Base-by-base conservation (phyloP, 2,329 filamentous ascomycete species). In the Alternaria longipes region DNA sequence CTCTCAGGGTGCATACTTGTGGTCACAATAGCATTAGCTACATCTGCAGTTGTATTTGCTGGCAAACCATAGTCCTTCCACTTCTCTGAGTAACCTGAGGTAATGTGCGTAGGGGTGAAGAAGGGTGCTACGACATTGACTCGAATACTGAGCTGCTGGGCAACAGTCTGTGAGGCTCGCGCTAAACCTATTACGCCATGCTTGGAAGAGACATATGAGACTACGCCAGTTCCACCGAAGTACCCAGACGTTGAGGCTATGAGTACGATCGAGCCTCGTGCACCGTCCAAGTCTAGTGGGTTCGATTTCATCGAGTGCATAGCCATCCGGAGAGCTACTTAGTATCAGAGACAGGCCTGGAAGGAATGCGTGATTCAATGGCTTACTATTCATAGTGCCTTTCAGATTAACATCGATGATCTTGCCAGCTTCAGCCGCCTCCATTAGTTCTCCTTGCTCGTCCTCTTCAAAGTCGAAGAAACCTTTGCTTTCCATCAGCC, bases 101-200 rank as follows among this genome's bases (percentile, higher is more conserved):
- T 80, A 18, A 84, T 79, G 44, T 80, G 75, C 14, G 82, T 84
- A 3, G 81, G 79, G 0, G 82, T 84, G 11, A 83, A 77, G 69
- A 82, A 85, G 1, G 83, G 82, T 8, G 81, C 83, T n/a, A 84
- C 73, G 5, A 79, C 81, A 63, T 84, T 84, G 18, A 80, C 75
- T 12, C 81, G 70, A 4, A 84, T 75, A 14, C 72, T 69, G 24
- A 79, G 72, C 44, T 74, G 65, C 3, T 68, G 62, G 1, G 82
- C 79, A 12, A 67, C 68, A 2, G 53, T 44, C 60, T 82, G 79
- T 8, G 76, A 79, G 5, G 78, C 70, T 2, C 81, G 76, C 5
- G 79, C 68, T 1, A 82, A 69, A 1, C 81, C 81, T 0, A 81
- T 68, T 3, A 82, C 70, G 2, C 78, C 81, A 45, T 82, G 81